Conservation (phyloP, 768 basidiomycete species). For the Panellus pusillus region DNA sequence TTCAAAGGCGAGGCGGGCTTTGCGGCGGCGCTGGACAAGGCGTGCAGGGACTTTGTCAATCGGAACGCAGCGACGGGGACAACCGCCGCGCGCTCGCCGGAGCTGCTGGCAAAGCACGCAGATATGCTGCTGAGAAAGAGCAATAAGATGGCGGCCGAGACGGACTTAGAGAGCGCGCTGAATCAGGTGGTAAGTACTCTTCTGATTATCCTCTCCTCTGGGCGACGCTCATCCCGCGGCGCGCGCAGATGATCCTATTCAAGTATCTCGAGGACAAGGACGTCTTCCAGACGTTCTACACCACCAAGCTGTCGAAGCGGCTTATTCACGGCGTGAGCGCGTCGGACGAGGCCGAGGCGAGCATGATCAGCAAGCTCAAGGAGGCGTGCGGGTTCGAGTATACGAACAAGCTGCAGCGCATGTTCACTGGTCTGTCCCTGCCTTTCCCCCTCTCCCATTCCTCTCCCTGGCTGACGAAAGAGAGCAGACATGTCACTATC, state of each 20-base stretch:
- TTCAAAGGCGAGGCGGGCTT: constrained; percentile 94
- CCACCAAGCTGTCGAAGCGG: constrained; percentile 89
- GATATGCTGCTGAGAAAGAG: constrained; percentile 89
- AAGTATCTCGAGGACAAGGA: constrained; percentile 99
- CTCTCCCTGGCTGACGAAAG: not conserved
- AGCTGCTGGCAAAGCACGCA: constrained; percentile 90
- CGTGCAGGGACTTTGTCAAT: constrained; percentile 95
- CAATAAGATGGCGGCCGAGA: constrained; percentile 92
- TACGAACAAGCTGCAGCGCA: constrained; percentile 91
- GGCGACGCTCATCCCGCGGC: constrained; percentile 25
- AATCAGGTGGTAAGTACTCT: constrained; percentile 77
- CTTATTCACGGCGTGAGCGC: constrained; percentile 89
- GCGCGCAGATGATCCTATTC: constrained; percentile 87
- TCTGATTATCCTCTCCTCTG: constrained; percentile 21
- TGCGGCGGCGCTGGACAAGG: constrained; percentile 90
- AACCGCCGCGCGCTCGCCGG: constrained; percentile 75
- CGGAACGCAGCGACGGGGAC: constrained; percentile 64
- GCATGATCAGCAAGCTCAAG: constrained; percentile 98
- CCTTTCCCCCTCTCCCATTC: not conserved
- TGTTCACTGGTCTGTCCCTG: constrained; percentile 79
- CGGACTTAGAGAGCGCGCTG: constrained; percentile 84
- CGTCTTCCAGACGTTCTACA: constrained; percentile 98
- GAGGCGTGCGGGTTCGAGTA: constrained; percentile 97
- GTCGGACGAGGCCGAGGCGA: constrained; percentile 94
- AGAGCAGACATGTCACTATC: constrained; percentile 87